Evolutionary conservation across 2,329 filamentous ascomycete species (phyloP).

Genomic region (Alternaria sp.): DNA sequence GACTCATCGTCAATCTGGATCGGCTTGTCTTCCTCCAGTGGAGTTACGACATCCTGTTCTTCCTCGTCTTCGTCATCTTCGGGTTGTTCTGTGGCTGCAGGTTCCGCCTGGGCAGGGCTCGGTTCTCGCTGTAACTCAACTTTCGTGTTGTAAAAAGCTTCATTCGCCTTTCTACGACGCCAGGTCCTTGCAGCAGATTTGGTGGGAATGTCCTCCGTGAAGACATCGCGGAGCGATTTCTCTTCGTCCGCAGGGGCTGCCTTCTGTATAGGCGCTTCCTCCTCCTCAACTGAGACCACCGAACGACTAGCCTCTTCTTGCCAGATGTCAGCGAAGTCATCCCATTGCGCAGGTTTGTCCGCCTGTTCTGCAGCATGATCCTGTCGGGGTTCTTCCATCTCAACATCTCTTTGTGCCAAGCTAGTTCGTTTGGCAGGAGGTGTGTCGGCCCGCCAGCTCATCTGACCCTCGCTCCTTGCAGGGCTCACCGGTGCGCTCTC

Average conservation of each 20-base stretch:
- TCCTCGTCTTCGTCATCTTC: conserved; percentile 17
- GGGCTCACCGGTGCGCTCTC: conserved; percentile 38
- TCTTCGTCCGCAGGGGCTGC: conserved; percentile 16
- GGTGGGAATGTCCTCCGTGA: conserved; percentile 35
- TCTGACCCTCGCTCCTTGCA: conserved; percentile 40
- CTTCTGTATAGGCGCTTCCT: too few relatives aligned
- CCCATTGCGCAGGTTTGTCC: conserved; percentile 1
- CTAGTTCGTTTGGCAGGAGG: conserved; percentile 6
- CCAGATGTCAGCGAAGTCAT: conserved; percentile 53
- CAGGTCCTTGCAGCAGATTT: conserved; percentile 50
- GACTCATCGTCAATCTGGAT: conserved; percentile 18
- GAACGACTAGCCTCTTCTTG: conserved; percentile 55
- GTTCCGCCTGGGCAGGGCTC: conserved; percentile 4
- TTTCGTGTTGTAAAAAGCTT: conserved; percentile 50
- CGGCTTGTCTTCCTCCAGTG: conserved; percentile 9
- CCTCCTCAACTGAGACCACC: conserved; percentile 20
- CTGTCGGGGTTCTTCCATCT: conserved; percentile 1
- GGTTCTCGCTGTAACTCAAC: conserved; percentile 31
- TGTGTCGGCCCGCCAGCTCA: conserved; percentile 42
- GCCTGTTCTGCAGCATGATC: conserved; percentile 1
- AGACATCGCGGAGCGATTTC: conserved; percentile 41
- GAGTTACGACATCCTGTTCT: conserved; percentile 10
- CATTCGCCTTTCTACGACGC: conserved; percentile 48
- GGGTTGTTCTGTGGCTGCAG: neutral
- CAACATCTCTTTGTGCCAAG: neutral